phyloP scores from a whole-genome alignment of 495 filamentous ascomycete genomes.

The Penicillium manginii region DNA sequence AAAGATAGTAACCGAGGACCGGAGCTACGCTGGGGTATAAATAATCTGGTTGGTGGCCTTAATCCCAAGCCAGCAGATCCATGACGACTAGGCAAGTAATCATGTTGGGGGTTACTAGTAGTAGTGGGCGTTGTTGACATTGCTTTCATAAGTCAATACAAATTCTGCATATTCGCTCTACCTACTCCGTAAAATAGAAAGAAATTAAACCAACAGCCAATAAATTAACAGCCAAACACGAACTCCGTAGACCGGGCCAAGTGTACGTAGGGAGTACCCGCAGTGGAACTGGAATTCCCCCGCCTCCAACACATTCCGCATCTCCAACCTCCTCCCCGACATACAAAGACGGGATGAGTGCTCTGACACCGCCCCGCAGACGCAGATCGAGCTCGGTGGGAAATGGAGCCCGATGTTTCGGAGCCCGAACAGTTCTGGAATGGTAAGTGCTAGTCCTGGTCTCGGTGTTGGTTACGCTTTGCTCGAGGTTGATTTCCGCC shows the following conservation, averaged over 20 bases:
- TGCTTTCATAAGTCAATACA: too few species aligned
- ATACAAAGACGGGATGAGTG: constrained; percentile 47
- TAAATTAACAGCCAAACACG: background rate
- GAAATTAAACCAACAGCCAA: background rate
- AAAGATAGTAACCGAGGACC: too few species aligned
- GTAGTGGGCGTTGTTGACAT: too few species aligned
- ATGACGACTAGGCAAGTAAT: too few species aligned
- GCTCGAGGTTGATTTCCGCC: constrained; percentile 2
- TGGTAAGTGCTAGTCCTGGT: constrained; percentile 54
- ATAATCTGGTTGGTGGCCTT: too few species aligned
- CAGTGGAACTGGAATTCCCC: constrained; percentile 25
- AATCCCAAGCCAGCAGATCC: too few species aligned
- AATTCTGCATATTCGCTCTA: too few species aligned
- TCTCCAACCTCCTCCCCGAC: constrained; percentile 27
- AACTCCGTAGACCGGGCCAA: background rate
- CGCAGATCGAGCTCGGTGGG: constrained; percentile 46
- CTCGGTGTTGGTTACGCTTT: too few species aligned
- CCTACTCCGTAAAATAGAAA: background rate
- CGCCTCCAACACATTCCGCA: constrained; percentile 32
- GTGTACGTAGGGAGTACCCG: too few species aligned
- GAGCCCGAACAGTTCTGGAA: constrained; percentile 95
- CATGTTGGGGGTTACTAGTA: too few species aligned
- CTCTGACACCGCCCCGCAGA: constrained; percentile 39
- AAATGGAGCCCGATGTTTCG: constrained; percentile 62
- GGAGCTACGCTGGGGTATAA: too few species aligned